phyloP scores from a whole-genome alignment of 208 protist genomes.

The Angomonas deanei region DNA sequence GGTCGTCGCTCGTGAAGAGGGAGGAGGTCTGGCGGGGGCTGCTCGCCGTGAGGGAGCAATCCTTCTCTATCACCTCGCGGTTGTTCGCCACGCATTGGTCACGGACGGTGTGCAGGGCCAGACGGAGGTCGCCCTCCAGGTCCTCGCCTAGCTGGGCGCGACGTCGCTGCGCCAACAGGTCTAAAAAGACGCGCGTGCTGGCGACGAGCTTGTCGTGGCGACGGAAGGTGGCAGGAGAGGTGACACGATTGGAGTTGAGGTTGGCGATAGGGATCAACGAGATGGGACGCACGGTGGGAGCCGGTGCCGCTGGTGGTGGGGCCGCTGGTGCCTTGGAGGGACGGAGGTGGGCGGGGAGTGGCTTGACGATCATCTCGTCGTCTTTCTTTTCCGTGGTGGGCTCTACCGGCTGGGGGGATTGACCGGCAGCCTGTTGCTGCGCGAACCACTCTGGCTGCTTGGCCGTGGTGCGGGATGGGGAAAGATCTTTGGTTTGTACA shows the following conservation, averaged over 20 bases:
- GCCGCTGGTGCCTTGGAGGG: not conserved
- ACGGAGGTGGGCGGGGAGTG: not conserved
- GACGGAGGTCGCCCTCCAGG: not conserved
- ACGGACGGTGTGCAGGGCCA: not conserved
- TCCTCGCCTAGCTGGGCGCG: not conserved
- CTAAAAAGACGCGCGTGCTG: not conserved
- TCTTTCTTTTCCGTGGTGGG: not conserved
- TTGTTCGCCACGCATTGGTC: constrained; percentile 2
- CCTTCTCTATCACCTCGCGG: constrained; percentile 4
- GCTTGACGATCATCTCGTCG: not conserved
- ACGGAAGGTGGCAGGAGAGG: not conserved
- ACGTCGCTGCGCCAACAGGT: not conserved
- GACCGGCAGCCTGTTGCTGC: not conserved
- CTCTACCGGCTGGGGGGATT: not conserved
- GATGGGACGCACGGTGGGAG: not conserved
- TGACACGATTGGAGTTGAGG: not conserved
- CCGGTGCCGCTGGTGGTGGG: not conserved
- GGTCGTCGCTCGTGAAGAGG: constrained; percentile 7
- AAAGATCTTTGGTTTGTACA: not conserved
- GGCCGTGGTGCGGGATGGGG: not conserved
- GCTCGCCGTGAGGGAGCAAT: constrained; percentile 9
- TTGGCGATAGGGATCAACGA: not conserved
- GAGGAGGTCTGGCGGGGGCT: not conserved
- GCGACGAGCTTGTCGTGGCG: not conserved
- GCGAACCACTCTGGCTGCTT: not conserved